phyloP scores from a whole-genome alignment of 2,329 filamentous ascomycete genomes.

The Colletotrichum destructivum region DNA sequence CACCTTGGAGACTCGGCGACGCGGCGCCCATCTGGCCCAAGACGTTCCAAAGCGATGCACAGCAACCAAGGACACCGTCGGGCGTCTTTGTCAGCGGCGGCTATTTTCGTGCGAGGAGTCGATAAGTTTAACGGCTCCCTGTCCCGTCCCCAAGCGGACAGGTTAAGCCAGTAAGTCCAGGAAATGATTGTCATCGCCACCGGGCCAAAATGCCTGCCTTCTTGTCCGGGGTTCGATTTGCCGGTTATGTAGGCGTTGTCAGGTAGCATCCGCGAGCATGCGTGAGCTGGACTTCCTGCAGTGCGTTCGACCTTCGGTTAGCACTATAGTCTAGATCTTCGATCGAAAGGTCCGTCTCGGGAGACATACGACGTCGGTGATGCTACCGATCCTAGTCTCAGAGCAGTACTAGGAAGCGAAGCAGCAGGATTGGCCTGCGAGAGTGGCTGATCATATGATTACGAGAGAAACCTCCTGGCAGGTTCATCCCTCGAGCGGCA shows the following conservation, averaged over 20 bases:
- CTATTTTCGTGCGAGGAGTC: constrained; percentile 2
- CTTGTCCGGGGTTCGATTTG: constrained; percentile 3
- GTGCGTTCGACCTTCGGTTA: constrained; percentile 1
- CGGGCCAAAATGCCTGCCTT: background rate
- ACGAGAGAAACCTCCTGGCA: constrained; percentile 1
- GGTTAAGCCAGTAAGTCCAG: background rate
- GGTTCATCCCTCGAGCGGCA: constrained; percentile 30
- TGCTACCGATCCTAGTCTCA: background rate
- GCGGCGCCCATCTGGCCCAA: background rate
- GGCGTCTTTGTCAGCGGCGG: constrained; percentile 10
- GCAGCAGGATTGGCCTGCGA: background rate
- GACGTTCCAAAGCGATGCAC: too few relatives aligned
- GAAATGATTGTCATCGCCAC: constrained; percentile 3
- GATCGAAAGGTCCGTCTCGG: constrained; percentile 1
- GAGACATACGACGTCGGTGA: background rate
- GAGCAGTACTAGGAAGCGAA: constrained; percentile 6
- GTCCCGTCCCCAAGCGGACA: background rate
- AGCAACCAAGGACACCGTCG: background rate
- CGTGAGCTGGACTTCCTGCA: background rate
- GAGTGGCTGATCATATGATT: constrained; percentile 7
- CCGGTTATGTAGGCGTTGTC: background rate
- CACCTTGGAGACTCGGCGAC: background rate
- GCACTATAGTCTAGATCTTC: background rate
- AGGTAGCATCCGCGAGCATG: background rate
- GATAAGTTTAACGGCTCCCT: background rate